Percentiles rank a stretch among this genome's conserved stretches.
These are phyloP conservation scores for Solanum clarkiae DNA, from an alignment of 257 asterid species.

Conservation along the genomic window DNA sequence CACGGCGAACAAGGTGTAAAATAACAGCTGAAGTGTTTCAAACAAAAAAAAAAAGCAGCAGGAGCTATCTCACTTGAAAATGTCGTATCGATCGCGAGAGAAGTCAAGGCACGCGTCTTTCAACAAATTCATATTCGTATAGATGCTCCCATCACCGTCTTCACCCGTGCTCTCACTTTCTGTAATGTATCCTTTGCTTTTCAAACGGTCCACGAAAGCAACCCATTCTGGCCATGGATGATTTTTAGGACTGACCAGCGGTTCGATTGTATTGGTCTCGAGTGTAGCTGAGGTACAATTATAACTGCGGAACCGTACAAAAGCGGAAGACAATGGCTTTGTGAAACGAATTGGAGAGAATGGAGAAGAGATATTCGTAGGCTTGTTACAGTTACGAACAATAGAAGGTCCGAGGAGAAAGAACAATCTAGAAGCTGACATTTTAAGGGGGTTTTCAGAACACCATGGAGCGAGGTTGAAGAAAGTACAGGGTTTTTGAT, in stretches of 20 bases:
- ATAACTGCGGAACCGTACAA: conserved; percentile 27
- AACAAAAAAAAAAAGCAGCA: neutral
- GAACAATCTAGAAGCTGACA: conserved; percentile 41
- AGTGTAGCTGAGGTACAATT: conserved; percentile 26
- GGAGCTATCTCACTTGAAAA: conserved; percentile 45
- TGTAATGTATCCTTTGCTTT: conserved; percentile 52
- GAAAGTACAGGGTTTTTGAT: neutral
- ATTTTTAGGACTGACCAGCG: neutral
- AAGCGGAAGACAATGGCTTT: conserved; percentile 1
- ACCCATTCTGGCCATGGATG: conserved; percentile 99
- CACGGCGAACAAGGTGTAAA: neutral
- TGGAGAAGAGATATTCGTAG: conserved; percentile 3
- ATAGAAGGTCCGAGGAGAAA: conserved; percentile 36
- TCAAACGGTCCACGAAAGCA: conserved; percentile 52
- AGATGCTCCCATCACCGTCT: conserved; percentile 13
- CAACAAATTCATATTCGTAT: conserved; percentile 40
- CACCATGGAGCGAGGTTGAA: neutral
- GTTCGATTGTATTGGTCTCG: conserved; percentile 1
- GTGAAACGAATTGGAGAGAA: conserved; percentile 7
- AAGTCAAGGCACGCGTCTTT: conserved; percentile 69
- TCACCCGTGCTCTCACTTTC: neutral
- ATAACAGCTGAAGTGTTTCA: neutral
- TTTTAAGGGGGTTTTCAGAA: neutral
- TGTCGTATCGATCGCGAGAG: conserved; percentile 77
- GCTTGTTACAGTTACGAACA: conserved; percentile 5